Evolutionary conservation across 495 filamentous ascomycete genomes (phyloP), one percentile per base, ranked within the genome.

Genomic region (Clavariopsis aquatica): DNA sequence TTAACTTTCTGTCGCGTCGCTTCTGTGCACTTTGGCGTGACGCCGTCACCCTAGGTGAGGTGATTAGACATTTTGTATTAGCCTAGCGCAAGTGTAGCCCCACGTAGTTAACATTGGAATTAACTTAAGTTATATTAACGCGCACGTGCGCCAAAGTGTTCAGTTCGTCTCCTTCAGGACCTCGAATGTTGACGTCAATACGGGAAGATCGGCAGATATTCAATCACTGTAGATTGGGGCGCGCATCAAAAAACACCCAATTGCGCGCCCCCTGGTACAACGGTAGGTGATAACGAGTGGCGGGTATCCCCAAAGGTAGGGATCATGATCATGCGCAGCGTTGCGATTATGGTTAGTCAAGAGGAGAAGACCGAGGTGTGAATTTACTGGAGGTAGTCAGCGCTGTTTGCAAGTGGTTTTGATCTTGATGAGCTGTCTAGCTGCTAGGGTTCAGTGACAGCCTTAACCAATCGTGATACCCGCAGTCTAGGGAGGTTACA

Each of bases 71-170:
- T 34, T 12, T 34, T 34, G 31, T 34, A 34, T 34, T 34, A 12
- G 6, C 31, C 31, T 17, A 8, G 38, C 2, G 12, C 13, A 43
- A 17, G 2, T 43, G 5, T 43, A 43, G 15, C 6, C 3, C 38
- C 38, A 43, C 6, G 13, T 43, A 10, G 9, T 17, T 17, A 43
- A 8, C 38, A 15, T 43, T 43, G 3, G 38, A n/a, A 43, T 43
- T 43, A 43, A 43, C 38, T 43, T 43, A n/a, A 43, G 9, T 43
- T 43, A n/a, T 43, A 43, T 43, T 43, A 43, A 43, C 38, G 38
- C 38, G 9, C 38, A n/a, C 38, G 38, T 43, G 8, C n/a, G 38
- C 38, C 38, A 43, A 43, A 17, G 5, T 43, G 38, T 9, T 17
- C 6, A 15, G 9, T n/a, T 43, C 38, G 38, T 43, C 38, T 3